Evolutionary conservation across 2,329 filamentous ascomycete species (phyloP), one percentile per base, ranked within the genome.

Genomic region (Alternaria rosae): DNA sequence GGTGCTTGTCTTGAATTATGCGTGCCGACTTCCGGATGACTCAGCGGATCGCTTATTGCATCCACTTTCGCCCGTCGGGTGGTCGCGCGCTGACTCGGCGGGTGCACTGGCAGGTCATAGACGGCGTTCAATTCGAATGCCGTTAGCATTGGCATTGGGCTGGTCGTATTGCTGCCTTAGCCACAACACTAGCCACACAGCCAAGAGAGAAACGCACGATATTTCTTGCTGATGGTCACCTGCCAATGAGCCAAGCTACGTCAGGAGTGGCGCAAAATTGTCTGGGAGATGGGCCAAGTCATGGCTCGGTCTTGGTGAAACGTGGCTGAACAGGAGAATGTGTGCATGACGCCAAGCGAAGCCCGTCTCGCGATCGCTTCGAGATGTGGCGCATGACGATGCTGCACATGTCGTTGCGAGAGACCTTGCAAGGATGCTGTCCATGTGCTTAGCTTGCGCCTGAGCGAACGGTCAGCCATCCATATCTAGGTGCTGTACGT

Each of bases 351-450:
- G 60, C 55, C 61, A 62, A 55, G 41, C 7, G 15, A 3, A 15
- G 13, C 45, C 42, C 25, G 26, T 28, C 38, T 38, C 30, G 44
- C 28, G 21, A 50, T 47, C 45, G 43, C 32, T 50, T 53, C 51
- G 51, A 48, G 58, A 9, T 66, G 64, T 62, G 64, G 61, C 61
- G 61, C 57, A 62, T 62, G 61, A 63, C 54, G 35, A 38, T 38
- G 48, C 48, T 38, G 48, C 48, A 43, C 17, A 32, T 38, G 38
- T 23, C 45, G 53, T 57, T 32, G 54, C 38, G 28, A 57, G 44
- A 21, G 38, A 30, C 38, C 23, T 32, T 32, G 28, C 56, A 43
- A 35, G 43, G 54, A 48, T 30, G 17, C 41, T 38, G 20, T 43
- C 32, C 47, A 61, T 30, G 54, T 47, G 54, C 17, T 44, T 47